Conservation (phyloP, 352 stramenopile genomes). For the Pythium folliculosum region DNA sequence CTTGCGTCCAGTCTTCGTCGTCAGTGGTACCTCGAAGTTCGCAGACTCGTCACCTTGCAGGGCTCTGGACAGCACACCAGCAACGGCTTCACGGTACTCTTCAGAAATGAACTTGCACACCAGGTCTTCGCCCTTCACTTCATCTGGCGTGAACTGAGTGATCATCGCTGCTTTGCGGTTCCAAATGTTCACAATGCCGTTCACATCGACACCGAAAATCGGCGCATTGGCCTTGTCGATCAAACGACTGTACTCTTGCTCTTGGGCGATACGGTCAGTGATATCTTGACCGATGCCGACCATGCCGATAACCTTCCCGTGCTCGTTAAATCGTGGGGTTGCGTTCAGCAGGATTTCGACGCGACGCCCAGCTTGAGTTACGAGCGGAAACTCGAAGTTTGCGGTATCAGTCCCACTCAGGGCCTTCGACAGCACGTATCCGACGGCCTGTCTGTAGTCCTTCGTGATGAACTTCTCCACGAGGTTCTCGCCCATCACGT, state of each 20-base stretch:
- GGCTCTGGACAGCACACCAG: constrained; percentile 56
- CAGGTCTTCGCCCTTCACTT: constrained; percentile 58
- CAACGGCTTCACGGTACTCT: constrained; percentile 61
- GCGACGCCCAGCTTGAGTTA: constrained; percentile 39
- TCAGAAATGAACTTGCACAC: constrained; percentile 61
- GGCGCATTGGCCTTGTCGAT: constrained; percentile 68
- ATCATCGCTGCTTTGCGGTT: constrained; percentile 77
- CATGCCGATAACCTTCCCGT: constrained; percentile 52
- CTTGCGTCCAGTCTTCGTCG: constrained; percentile 48
- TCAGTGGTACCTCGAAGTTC: constrained; percentile 77
- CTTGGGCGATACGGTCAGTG: constrained; percentile 39
- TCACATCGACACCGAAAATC: constrained; percentile 79
- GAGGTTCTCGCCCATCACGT: constrained; percentile 78
- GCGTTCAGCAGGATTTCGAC: constrained; percentile 51
- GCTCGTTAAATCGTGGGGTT: constrained; percentile 43
- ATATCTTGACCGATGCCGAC: constrained; percentile 63
- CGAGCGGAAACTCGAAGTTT: constrained; percentile 49
- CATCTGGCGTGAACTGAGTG: constrained; percentile 61
- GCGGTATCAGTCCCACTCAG: constrained; percentile 30
- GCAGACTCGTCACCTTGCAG: constrained; percentile 54
- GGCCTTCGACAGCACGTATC: constrained; percentile 27
- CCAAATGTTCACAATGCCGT: constrained; percentile 66
- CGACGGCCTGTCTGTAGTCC: constrained; percentile 31
- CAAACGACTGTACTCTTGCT: constrained; percentile 47
- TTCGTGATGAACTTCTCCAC: constrained; percentile 69